These are phyloP conservation scores for Penicillium paneum DNA, from an alignment of 2,329 filamentous ascomycete genomes.

Conservation along the genomic window DNA sequence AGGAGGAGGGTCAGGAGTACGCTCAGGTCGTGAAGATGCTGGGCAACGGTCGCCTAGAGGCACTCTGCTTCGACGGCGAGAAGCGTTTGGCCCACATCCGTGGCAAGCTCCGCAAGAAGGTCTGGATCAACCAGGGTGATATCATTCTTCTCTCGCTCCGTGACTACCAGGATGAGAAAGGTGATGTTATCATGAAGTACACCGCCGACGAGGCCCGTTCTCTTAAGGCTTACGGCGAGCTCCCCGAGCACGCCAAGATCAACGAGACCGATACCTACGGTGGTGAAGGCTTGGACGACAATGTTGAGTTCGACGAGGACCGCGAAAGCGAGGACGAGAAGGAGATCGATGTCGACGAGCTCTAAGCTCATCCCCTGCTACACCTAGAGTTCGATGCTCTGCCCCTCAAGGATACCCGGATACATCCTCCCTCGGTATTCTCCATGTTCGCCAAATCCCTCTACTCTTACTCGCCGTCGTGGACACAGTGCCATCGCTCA, in stretches of 20 bases:
- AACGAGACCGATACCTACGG: conserved; percentile 95
- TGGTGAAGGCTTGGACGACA: conserved; percentile 90
- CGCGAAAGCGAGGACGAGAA: conserved; percentile 66
- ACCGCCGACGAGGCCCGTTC: conserved; percentile 90
- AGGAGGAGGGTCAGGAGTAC: conserved; percentile 93
- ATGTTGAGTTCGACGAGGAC: conserved; percentile 99
- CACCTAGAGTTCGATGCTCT: conserved; percentile 30
- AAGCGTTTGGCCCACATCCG: conserved; percentile 82
- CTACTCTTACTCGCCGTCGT: conserved; percentile 16
- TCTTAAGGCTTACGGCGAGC: conserved; percentile 94
- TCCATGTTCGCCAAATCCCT: conserved; percentile 20
- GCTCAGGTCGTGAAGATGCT: conserved; percentile 94
- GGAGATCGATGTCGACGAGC: conserved; percentile 94
- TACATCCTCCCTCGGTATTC: conserved; percentile 20
- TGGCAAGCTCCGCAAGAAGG: conserved; percentile 98
- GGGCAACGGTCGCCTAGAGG: conserved; percentile 89
- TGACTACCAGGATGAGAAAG: conserved; percentile 93
- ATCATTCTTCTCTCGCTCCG: conserved; percentile 85
- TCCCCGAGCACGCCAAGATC: conserved; percentile 98
- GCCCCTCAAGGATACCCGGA: conserved; percentile 30
- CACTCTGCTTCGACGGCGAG: conserved; percentile 90
- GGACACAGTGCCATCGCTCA: conserved; percentile 16
- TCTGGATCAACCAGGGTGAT: conserved; percentile 98
- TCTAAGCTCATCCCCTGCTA: conserved; percentile 54
- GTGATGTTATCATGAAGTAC: conserved; percentile 93